Conservation (phyloP, 495 filamentous ascomycete species). For the Daldinia loculata region DNA sequence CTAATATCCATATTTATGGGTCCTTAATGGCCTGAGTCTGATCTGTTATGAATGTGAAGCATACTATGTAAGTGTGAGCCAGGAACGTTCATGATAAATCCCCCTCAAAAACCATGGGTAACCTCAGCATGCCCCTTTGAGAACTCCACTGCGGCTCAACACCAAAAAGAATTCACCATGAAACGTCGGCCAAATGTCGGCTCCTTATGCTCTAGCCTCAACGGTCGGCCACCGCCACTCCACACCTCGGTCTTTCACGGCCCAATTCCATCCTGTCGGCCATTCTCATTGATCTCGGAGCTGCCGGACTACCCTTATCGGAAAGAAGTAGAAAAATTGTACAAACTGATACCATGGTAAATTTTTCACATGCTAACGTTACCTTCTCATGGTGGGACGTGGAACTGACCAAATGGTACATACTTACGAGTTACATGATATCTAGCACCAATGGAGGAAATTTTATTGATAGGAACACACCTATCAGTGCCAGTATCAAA, state of each 20-base stretch:
- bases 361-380: conserved; percentile 36
- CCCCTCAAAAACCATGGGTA: conserved; percentile 18
- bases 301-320: conserved; percentile 22
- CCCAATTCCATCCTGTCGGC: conserved; percentile 34
- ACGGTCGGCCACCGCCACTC: conserved; percentile 36
- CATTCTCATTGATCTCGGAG: conserved; percentile 25
- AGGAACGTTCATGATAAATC: conserved; percentile 16
- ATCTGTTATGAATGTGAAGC: conserved; percentile 25
- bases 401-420: conserved; percentile 22
- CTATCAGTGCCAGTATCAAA: not conserved
- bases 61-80: not conserved
- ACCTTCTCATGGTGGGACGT: conserved; percentile 21
- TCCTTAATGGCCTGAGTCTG: conserved; percentile 17
- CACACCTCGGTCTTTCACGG: conserved; percentile 43
- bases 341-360: conserved; percentile 10
- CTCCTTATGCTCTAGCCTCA: conserved; percentile 36
- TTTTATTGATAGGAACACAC: conserved; percentile 31
- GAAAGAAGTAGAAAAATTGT: conserved; percentile 16
- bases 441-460: conserved; percentile 9
- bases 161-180: conserved; percentile 22
- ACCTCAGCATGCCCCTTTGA: conserved; percentile 4
- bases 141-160: conserved; percentile 37
- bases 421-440: conserved; percentile 15
- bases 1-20: conserved; percentile 27
- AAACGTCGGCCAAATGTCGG: conserved; percentile 43